These are phyloP conservation scores for Fagus sylvatica DNA, from an alignment of 306 rosid species.

Conservation along the genomic window DNA sequence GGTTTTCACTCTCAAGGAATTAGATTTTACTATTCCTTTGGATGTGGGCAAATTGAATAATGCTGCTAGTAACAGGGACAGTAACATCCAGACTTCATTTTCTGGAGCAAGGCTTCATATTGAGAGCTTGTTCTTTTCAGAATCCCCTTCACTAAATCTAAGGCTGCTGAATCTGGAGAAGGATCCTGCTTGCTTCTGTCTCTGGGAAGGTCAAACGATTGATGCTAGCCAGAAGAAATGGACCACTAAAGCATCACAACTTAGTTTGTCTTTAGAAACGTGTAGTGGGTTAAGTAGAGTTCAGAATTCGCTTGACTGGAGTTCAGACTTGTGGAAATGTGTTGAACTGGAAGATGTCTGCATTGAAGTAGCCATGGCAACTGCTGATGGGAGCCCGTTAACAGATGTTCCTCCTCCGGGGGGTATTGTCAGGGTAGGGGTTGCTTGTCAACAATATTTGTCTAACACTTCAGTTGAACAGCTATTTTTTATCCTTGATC, in stretches of 20 bases:
- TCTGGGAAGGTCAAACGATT: constrained; percentile 84
- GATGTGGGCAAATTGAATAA: constrained; percentile 44
- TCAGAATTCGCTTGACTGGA: constrained; percentile 53
- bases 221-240: constrained; percentile 94
- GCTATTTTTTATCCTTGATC: constrained; percentile 83
- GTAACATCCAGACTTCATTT: constrained; percentile 52
- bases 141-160: constrained; percentile 65
- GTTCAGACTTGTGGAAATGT: constrained; percentile 78
- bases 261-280: constrained; percentile 82
- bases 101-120: constrained; percentile 87
- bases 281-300: constrained; percentile 32
- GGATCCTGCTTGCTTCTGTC: constrained; percentile 96
- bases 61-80: constrained; percentile 42
- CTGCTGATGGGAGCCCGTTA: constrained; percentile 87
- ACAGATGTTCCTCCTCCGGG: constrained; percentile 82
- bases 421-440: constrained; percentile 88
- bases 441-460: constrained; percentile 72
- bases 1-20: constrained; percentile 60
- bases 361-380: constrained; percentile 89
- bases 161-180: constrained; percentile 72
- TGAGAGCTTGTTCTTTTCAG: constrained; percentile 60
- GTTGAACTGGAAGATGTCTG: constrained; percentile 80
- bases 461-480: constrained; percentile 92
- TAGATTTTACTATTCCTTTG: constrained; percentile 76
- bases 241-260: constrained; percentile 63